phyloP scores from a whole-genome alignment of 208 protist genomes.

The Trypanosomatidae sp. region DNA sequence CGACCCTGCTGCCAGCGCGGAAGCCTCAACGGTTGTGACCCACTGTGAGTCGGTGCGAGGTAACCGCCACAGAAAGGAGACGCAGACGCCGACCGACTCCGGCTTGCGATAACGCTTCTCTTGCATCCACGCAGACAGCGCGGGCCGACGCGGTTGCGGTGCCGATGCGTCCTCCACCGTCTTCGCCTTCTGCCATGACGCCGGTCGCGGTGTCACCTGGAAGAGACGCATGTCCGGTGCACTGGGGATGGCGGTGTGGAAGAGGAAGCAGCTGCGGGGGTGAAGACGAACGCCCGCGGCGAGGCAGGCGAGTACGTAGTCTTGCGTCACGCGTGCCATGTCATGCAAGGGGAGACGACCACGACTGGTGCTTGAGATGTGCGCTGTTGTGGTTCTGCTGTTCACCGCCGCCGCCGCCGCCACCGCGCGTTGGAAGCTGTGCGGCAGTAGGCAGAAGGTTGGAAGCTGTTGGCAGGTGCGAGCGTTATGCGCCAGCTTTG shows the following conservation, averaged over 20 bases:
- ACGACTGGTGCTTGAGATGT: not conserved
- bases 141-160: slow-evolving; percentile 4
- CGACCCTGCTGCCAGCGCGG: not conserved
- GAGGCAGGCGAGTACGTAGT: slow-evolving; percentile 54
- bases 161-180: too few species aligned
- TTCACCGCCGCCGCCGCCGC: too few species aligned
- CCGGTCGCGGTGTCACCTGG: slow-evolving; percentile 10
- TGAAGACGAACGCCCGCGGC: slow-evolving; percentile 48
- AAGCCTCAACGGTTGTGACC: too few species aligned
- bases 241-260: slow-evolving; percentile 42
- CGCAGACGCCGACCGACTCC: slow-evolving; percentile 42
- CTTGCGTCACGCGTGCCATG: slow-evolving; percentile 41
- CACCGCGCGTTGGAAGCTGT: too few species aligned
- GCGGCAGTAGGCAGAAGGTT: too few species aligned
- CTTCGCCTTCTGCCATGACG: not conserved
- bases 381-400: too few species aligned
- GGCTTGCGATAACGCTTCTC: slow-evolving; percentile 54
- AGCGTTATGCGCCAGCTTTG: too few species aligned
- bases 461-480: too few species aligned
- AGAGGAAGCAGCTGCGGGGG: slow-evolving; percentile 62
- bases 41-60: too few species aligned
- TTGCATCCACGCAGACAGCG: slow-evolving; percentile 41
- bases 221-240: slow-evolving; percentile 40
- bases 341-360: slow-evolving; percentile 12
- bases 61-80: slow-evolving; percentile 49